These are phyloP conservation scores for Xerocomus brunneocitrinus DNA, from an alignment of 768 basidiomycete species.

Conservation along the genomic window DNA sequence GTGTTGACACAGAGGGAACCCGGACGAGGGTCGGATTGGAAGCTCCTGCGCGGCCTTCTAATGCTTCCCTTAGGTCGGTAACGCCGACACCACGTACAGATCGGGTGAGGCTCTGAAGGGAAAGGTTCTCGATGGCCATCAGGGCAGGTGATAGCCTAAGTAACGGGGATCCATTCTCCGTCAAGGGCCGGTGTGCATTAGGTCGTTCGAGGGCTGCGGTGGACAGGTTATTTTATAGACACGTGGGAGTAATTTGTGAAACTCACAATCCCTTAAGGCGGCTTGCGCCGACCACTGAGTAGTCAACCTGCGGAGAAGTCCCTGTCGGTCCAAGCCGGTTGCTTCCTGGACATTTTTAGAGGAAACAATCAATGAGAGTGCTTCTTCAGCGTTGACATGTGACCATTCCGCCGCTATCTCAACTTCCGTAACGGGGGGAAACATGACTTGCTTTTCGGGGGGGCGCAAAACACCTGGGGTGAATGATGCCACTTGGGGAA, in stretches of 20 bases:
- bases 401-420: conserved; percentile 24
- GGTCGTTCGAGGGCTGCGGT: conserved; percentile 51
- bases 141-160: conserved; percentile 79
- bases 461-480: conserved; percentile 41
- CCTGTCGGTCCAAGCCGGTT: conserved; percentile 57
- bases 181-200: conserved; percentile 53
- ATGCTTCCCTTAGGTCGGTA: conserved; percentile 80
- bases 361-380: conserved; percentile 53
- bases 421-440: conserved; percentile 31
- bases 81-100: conserved; percentile 82
- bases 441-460: conserved; percentile 41
- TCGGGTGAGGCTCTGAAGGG: conserved; percentile 77
- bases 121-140: conserved; percentile 90
- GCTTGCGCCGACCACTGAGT: conserved; percentile 68
- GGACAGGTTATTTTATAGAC: conserved; percentile 9
- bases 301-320: conserved; percentile 50
- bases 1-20: conserved; percentile 73
- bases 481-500: conserved; percentile 34
- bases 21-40: conserved; percentile 68
- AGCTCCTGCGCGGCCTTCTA: conserved; percentile 81
- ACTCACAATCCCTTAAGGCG: conserved; percentile 74
- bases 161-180: conserved; percentile 68
- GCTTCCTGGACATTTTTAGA: conserved; percentile 54
- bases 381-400: conserved; percentile 49
- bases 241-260: conserved; percentile 3